Evolutionary conservation across 1,139 yeast species (phyloP), one percentile per base, ranked within the genome.

Genomic region (Pichia terricola): DNA sequence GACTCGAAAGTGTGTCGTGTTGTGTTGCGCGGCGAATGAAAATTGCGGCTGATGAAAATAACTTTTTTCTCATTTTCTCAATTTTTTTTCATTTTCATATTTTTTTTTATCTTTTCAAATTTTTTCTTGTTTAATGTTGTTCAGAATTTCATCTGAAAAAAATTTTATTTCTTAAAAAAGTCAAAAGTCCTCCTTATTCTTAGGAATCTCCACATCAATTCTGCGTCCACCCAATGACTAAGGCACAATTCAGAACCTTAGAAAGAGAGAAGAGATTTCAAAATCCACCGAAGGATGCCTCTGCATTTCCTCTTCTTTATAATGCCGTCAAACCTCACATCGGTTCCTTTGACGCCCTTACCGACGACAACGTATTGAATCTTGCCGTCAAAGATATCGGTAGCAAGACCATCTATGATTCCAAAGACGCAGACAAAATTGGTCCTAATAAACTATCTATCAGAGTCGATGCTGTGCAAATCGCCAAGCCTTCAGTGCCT

Each of bases 261-360:
- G 95, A 87, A 65, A 79, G 96, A 60, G 97, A 91, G 61, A 64
- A 73, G 51, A 73, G 94, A 56, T 91, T 87, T 67, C 75, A 77
- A 55, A 79, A 85, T 60, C 98, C 98, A 37, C 95, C 97, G 42
- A 80, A 78, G 67, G 95, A 85, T 56, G 76, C 83, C 59, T 72
- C 86, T 28, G 86, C 87, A 2, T 91, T 69, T 58, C 96, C 96
- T 6, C 67, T 88, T 41, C 73, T 94, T 39, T 75, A 76, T 47
- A 94, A 86, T 50, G 97, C 98, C 10, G 94, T 91, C 35, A 78
- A 79, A 47, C 99, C 98, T 10, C 99, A 91, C 62, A 75, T 94
- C 47, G 97, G 95, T 8, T 91, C 98, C 2, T 91, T 91, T 72
- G 83, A 91, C 70, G 97, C 96, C 11, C 72, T 91, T 47, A 84